Conservation (phyloP, 345 rosid genomes). For the Pugionium cornutum region DNA sequence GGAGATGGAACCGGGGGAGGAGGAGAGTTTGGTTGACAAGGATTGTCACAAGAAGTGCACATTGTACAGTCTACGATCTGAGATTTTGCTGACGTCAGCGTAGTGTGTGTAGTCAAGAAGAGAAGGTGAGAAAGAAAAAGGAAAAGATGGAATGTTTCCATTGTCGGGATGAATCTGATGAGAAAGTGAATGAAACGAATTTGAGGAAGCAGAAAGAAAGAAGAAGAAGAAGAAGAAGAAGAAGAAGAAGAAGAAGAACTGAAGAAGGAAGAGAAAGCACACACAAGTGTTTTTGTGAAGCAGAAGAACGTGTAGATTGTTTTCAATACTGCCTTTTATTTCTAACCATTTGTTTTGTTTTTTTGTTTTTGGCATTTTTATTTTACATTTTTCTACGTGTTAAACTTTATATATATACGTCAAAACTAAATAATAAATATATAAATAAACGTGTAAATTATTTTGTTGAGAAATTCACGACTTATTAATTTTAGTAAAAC, state of each 20-base stretch:
- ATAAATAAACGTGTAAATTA: background rate
- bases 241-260: slow-evolving; percentile 5
- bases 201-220: slow-evolving; percentile 14
- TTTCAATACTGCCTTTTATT: background rate
- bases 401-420: slow-evolving; percentile 8
- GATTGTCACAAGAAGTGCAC: slow-evolving; percentile 83
- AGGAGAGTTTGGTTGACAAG: slow-evolving; percentile 49
- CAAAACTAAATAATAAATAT: background rate
- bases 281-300: slow-evolving; percentile 34
- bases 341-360: slow-evolving; percentile 4
- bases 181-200: slow-evolving; percentile 21
- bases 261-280: slow-evolving; percentile 8
- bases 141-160: slow-evolving; percentile 39
- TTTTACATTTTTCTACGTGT: background rate
- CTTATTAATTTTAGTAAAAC: too few relatives aligned
- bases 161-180: slow-evolving; percentile 34
- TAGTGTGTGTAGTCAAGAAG: slow-evolving; percentile 22
- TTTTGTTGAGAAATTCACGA: background rate
- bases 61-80: slow-evolving; percentile 72
- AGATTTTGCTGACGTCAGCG: slow-evolving; percentile 40
- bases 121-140: slow-evolving; percentile 15
- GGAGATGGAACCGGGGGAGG: slow-evolving; percentile 65
- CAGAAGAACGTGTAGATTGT: slow-evolving; percentile 26
- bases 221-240: background rate
- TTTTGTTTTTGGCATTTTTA: background rate